Evolutionary conservation across 805 yeast genomes (phyloP), one percentile per base, ranked within the genome.

Genomic region (Tetrapisispora pingtungensis): DNA sequence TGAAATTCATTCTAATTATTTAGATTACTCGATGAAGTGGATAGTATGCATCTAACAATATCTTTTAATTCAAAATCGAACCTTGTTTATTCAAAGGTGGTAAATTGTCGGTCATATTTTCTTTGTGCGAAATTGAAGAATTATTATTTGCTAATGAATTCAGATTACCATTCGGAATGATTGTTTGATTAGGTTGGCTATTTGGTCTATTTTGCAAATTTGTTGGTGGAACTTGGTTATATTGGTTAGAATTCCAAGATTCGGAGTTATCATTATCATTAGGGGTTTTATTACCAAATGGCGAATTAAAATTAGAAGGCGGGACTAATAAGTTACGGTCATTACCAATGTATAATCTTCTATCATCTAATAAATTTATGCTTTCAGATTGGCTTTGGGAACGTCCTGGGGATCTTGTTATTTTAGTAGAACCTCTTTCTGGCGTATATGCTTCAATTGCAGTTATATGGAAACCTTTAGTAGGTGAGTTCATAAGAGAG

Each of bases 241-340:
- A 80, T 55, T 88, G 96, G 56, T 88, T 85, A 65, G 84, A 80
- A 58, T 84, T 85, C 97, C 96, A 87, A 47, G 89, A 75, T 15
- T 95, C 96, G 1, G 97, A 97, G 1, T 95, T 84, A 27, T 67
- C 62, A 42, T 24, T 35, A 10, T 26, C 40, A 14, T 33, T 39
- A 20, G 18, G 24, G 10, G 24, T 22, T n/a, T 19, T 34, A 6
- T 18, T 33, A 15, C 34, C 38, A 2, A 19, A 38, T 28, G 28
- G 35, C 2, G 44, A 27, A 24, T 36, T 36, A 4, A 42, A 30
- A 17, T 28, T 33, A 33, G 27, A 17, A 14, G 44, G 24, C 2
- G 44, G 33, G 13, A 17, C 24, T n/a, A 41, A 10, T 19, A 41
- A 15, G 15, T 41, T 34, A 7, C 32, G 28, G 12, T 42, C 44